Conservation (phyloP, 2,329 filamentous ascomycete genomes). For the Chalaropsis ovoidea region DNA sequence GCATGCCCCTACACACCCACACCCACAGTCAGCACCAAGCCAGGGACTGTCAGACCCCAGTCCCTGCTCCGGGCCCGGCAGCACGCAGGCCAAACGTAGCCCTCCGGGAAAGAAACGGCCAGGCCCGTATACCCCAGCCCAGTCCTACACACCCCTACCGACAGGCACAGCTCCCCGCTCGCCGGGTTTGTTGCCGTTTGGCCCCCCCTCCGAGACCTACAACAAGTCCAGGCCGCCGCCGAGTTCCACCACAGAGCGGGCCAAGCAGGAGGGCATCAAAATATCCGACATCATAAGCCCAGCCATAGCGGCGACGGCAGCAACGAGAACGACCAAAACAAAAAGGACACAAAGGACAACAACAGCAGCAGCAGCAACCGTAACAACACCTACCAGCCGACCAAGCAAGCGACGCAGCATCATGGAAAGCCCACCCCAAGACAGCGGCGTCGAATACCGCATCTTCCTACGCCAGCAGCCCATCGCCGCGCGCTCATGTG, state of each 20-base stretch:
- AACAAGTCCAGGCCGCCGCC: neutral
- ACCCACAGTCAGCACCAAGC: neutral
- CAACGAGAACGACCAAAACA: neutral
- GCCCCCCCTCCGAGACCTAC: neutral
- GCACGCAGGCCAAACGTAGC: neutral
- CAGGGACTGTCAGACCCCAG: neutral
- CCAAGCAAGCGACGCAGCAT: neutral
- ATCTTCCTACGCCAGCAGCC: constrained; percentile 67
- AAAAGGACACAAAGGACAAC: neutral
- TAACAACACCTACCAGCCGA: neutral
- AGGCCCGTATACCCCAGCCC: constrained; percentile 17
- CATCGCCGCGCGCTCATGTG: constrained; percentile 65
- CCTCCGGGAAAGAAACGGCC: neutral
- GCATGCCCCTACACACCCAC: neutral
- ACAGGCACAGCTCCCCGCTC: neutral
- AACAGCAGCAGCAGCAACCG: neutral
- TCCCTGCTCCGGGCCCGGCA: neutral
- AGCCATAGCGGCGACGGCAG: neutral
- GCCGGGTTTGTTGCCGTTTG: neutral
- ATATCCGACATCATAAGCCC: constrained; percentile 27
- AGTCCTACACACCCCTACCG: constrained; percentile 16
- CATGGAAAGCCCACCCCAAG: neutral
- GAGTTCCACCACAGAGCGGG: neutral
- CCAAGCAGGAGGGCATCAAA: constrained; percentile 27
- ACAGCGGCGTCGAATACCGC: constrained; percentile 31